Evolutionary conservation across 78 protist genomes (phyloP).

Genomic region (Guillardia theta): DNA sequence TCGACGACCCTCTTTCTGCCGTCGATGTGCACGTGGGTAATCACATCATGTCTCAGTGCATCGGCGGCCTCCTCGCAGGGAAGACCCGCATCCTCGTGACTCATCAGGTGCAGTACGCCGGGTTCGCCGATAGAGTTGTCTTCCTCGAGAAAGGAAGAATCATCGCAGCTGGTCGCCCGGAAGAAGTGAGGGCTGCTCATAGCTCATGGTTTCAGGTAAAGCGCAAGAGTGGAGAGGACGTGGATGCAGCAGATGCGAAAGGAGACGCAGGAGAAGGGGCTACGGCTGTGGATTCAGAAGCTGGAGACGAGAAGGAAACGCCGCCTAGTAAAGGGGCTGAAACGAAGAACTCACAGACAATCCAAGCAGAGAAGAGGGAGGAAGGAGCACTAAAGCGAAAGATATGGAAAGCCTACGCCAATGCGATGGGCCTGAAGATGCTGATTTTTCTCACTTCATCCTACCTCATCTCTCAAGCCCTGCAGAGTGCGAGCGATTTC

Average conservation of each 20-base stretch:
- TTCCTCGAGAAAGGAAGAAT: neutral
- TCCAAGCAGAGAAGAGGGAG: neutral
- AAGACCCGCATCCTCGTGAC: slow-evolving; percentile 50
- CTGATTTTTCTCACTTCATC: neutral
- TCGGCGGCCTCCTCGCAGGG: neutral
- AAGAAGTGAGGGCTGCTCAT: neutral
- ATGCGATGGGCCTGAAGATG: neutral
- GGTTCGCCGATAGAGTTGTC: neutral
- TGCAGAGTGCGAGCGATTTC: neutral
- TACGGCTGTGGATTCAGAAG: neutral
- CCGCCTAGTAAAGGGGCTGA: neutral
- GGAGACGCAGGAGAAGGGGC: neutral
- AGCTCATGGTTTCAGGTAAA: neutral
- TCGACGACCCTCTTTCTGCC: slow-evolving; percentile 75
- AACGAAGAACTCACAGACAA: neutral
- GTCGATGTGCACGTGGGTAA: slow-evolving; percentile 46
- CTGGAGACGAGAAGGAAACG: neutral
- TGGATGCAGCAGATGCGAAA: neutral
- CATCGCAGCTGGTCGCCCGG: neutral
- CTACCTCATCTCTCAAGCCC: neutral
- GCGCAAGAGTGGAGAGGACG: neutral
- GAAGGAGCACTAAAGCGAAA: neutral
- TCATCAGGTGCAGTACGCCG: slow-evolving; percentile 47
- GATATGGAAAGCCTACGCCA: neutral
- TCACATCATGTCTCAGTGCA: neutral